These are phyloP conservation scores for Magnusiomyces paraingens DNA, from an alignment of 1,139 yeast genomes.

Conservation along the genomic window DNA sequence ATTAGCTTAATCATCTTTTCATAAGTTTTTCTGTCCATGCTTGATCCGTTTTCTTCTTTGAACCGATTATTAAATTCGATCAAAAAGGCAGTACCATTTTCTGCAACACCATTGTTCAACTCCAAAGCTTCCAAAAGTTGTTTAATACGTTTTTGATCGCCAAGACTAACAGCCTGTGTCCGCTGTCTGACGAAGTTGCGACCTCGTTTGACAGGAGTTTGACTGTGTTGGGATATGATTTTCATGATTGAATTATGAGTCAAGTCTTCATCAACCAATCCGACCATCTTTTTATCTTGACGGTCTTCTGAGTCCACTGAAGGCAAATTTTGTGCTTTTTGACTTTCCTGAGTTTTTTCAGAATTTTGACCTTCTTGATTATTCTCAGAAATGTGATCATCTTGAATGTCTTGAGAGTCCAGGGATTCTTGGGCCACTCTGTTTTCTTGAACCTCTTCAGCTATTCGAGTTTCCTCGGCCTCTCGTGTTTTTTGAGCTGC, in stretches of 20 bases:
- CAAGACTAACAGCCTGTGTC: constrained; percentile 18
- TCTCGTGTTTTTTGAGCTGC: neutral
- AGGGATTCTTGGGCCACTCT: no score
- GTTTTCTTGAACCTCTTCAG: no score
- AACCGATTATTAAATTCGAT: constrained; percentile 23
- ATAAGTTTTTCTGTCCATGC: constrained; percentile 33
- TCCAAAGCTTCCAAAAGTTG: constrained; percentile 29
- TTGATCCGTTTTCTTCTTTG: constrained; percentile 21
- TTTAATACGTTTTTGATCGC: constrained; percentile 30
- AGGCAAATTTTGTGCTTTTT: neutral
- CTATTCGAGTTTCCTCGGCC: neutral
- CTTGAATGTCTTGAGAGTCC: no score
- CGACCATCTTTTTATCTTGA: neutral
- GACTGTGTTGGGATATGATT: no score
- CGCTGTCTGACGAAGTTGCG: neutral
- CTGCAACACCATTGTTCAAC: constrained; percentile 32
- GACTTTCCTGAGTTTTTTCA: no score
- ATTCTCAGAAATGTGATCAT: no score
- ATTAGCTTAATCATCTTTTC: constrained; percentile 25
- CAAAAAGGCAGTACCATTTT: constrained; percentile 26
- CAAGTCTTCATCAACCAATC: neutral
- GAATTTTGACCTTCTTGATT: no score
- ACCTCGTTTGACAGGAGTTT: no score
- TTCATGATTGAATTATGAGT: no score
- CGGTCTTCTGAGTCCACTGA: neutral